phyloP scores from a whole-genome alignment of 495 filamentous ascomycete genomes.

The Aeminium ludgeri region DNA sequence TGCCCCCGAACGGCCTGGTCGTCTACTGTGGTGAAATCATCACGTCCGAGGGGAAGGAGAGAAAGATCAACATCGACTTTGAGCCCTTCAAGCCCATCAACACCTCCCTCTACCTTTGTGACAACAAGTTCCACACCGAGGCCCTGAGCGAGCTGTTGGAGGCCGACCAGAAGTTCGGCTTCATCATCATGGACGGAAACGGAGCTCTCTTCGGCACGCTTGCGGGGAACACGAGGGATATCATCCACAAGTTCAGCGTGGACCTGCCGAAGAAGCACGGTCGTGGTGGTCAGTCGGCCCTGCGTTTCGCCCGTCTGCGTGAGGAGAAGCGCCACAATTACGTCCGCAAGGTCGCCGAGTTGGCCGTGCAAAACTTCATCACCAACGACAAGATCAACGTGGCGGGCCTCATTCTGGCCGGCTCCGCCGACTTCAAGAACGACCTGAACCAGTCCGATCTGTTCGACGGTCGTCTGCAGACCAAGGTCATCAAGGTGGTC shows the following conservation, averaged over 20 bases:
- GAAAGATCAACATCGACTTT: conserved; percentile 99
- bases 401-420: conserved; percentile 80
- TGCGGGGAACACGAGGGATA: conserved; percentile 87
- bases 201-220: conserved; percentile 91
- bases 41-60: conserved; percentile 92
- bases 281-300: conserved; percentile 95
- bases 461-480: conserved; percentile 78
- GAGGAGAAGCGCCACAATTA: conserved; percentile 99
- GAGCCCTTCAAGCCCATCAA: conserved; percentile 99
- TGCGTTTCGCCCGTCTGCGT: conserved; percentile 97
- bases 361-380: conserved; percentile 97
- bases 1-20: conserved; percentile 90
- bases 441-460: conserved; percentile 94
- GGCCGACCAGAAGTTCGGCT: conserved; percentile 96
- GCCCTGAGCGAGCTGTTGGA: conserved; percentile 90
- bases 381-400: conserved; percentile 96
- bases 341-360: conserved; percentile 91
- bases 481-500: conserved; percentile 96
- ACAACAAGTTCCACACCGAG: conserved; percentile 99
- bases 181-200: conserved; percentile 99
- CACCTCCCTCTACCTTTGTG: conserved; percentile 94
- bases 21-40: conserved; percentile 99
- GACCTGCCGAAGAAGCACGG: conserved; percentile 99
- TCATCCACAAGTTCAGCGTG: conserved; percentile 94
- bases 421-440: conserved; percentile 98